Percentiles rank a stretch among this genome's conserved stretches.
Conservation (phyloP, 225 moss, liverwort and hornwort genomes). For the Pseudoscleropodium purum region DNA sequence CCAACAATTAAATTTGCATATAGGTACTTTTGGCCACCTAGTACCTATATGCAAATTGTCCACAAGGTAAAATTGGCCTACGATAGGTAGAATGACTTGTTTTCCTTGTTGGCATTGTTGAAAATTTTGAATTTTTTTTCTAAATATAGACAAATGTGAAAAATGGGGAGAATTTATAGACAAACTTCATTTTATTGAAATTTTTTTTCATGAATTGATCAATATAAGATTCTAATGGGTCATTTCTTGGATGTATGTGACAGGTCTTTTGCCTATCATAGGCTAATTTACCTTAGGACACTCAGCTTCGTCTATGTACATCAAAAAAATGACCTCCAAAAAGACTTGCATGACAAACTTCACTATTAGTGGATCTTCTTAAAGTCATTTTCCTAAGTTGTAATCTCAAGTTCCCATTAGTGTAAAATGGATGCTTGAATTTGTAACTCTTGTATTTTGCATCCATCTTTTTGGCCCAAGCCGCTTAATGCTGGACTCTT, state of each 20-base stretch:
- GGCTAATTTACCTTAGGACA: neutral
- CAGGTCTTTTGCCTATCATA: neutral
- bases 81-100: fast-evolving
- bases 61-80: neutral
- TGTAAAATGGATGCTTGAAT: neutral
- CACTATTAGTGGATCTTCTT: neutral
- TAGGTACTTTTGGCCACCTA: fast-evolving
- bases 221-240: neutral
- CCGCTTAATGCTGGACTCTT: too few species aligned
- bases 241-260: neutral
- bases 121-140: neutral
- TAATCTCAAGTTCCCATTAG: neutral
- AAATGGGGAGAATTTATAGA: neutral
- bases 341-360: neutral
- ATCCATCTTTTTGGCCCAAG: too few species aligned
- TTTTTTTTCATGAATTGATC: neutral
- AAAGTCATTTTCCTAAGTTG: neutral
- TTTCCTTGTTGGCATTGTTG: neutral
- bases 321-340: neutral
- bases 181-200: neutral
- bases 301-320: neutral
- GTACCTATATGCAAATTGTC: too few species aligned
- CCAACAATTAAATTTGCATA: neutral
- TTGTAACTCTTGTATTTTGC: too few species aligned
- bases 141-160: too few species aligned